A percentile compares a stretch with the other conserved stretches of the same genome.
Evolutionary conservation across 768 basidiomycete species (phyloP).

Genomic region (Pulveroboletus sp.): DNA sequence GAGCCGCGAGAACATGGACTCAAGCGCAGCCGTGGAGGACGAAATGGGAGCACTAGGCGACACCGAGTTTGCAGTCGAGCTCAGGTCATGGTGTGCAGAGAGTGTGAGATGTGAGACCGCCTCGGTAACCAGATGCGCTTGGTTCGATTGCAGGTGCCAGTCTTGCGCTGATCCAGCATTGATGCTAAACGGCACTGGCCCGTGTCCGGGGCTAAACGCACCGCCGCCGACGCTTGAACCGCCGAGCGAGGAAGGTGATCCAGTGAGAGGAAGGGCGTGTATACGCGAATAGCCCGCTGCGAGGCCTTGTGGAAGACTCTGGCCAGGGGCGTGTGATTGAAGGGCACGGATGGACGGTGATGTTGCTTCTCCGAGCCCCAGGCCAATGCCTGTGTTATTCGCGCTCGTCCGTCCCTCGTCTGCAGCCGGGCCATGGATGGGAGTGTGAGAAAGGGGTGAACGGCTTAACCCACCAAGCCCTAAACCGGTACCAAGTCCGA

Average conservation of each 20-base stretch:
- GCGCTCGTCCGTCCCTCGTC: constrained; percentile 23
- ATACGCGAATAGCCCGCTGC: constrained; percentile 89
- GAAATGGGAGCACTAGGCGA: constrained; percentile 9
- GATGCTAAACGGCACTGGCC: constrained; percentile 28
- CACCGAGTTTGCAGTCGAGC: neutral
- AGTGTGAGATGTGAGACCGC: constrained; percentile 21
- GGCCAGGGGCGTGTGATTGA: constrained; percentile 84
- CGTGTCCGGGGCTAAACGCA: constrained; percentile 30
- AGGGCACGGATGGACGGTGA: constrained; percentile 76
- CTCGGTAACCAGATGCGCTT: constrained; percentile 16
- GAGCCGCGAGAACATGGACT: constrained; percentile 52
- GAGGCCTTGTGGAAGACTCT: constrained; percentile 86
- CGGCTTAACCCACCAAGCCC: constrained; percentile 26
- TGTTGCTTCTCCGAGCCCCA: constrained; percentile 33
- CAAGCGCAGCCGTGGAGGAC: constrained; percentile 33
- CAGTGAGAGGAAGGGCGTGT: constrained; percentile 56
- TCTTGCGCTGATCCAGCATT: constrained; percentile 26
- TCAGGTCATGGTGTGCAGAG: constrained; percentile 22
- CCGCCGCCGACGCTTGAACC: constrained; percentile 25
- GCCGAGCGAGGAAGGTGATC: constrained; percentile 34
- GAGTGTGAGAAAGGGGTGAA: constrained; percentile 27
- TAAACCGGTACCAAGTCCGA: constrained; percentile 19
- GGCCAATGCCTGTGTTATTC: constrained; percentile 14
- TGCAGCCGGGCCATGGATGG: constrained; percentile 22
- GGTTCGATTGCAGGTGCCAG: constrained; percentile 27